A percentile compares a stretch with the other conserved stretches of the same genome.
Evolutionary conservation across 2,329 filamentous ascomycete genomes (phyloP).

Genomic region (Ceratocystis variospora): DNA sequence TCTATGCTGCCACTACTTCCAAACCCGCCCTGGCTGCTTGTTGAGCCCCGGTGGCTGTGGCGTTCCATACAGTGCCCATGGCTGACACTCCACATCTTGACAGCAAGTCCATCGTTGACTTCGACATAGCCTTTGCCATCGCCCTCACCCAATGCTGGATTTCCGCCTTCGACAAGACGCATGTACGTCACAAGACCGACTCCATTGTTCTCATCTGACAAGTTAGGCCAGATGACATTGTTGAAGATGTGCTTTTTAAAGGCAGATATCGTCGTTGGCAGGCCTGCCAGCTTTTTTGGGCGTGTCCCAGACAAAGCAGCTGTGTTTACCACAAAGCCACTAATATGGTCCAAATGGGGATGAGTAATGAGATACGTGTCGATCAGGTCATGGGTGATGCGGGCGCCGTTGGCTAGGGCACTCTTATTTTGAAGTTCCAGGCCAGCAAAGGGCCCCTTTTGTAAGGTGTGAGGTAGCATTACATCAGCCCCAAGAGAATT

Average conservation of each 20-base stretch:
- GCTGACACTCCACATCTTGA: slow-evolving; percentile 74
- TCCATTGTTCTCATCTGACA: slow-evolving; percentile 90
- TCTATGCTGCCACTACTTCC: slow-evolving; percentile 39
- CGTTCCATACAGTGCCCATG: slow-evolving; percentile 79
- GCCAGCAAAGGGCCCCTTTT: slow-evolving; percentile 65
- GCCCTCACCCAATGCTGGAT: slow-evolving; percentile 67
- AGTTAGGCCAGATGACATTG: slow-evolving; percentile 92
- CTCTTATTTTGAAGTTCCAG: slow-evolving; percentile 54
- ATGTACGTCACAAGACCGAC: slow-evolving; percentile 86
- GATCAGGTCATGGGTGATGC: slow-evolving; percentile 66
- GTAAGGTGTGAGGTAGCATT: slow-evolving; percentile 38
- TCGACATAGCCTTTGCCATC: slow-evolving; percentile 74
- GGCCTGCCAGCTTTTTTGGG: slow-evolving; percentile 72
- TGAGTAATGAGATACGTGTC: slow-evolving; percentile 89
- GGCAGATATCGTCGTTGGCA: slow-evolving; percentile 79
- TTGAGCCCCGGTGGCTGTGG: slow-evolving; percentile 48
- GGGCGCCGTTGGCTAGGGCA: slow-evolving; percentile 62
- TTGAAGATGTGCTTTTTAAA: slow-evolving; percentile 96
- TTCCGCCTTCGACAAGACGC: slow-evolving; percentile 76
- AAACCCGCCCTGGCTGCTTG: slow-evolving; percentile 37
- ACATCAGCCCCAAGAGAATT: slow-evolving; percentile 27
- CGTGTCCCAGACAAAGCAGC: slow-evolving; percentile 67
- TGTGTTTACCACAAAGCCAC: slow-evolving; percentile 85
- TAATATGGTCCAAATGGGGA: slow-evolving; percentile 90
- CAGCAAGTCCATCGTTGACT: slow-evolving; percentile 74